These are phyloP conservation scores for Schwanniomyces yamadae DNA, from an alignment of 805 yeast species.

Conservation along the genomic window DNA sequence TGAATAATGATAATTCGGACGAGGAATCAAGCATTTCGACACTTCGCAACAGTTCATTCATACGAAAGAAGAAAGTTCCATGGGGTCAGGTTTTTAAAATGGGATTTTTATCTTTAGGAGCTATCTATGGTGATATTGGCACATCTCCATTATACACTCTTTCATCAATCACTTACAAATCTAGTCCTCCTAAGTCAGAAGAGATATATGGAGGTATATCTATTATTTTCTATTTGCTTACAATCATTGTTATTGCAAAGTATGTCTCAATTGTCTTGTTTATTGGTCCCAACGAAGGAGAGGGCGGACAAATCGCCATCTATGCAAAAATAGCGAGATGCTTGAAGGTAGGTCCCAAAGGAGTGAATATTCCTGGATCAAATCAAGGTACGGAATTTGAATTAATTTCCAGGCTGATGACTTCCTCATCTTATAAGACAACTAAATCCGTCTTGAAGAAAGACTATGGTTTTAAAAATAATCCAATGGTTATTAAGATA, in stretches of 20 bases:
- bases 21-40: background rate
- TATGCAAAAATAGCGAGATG: slow-evolving; percentile 55
- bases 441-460: slow-evolving; percentile 11
- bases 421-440: slow-evolving; percentile 26
- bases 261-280: slow-evolving; percentile 49
- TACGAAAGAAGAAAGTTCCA: background rate
- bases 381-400: slow-evolving; percentile 28
- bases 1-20: too few species aligned
- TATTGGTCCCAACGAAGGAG: slow-evolving; percentile 57
- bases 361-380: slow-evolving; percentile 44
- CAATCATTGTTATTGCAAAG: slow-evolving; percentile 52
- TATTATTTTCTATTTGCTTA: slow-evolving; percentile 54
- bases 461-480: slow-evolving; percentile 15
- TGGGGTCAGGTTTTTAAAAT: slow-evolving; percentile 25
- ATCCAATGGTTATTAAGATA: slow-evolving; percentile 24
- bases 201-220: slow-evolving; percentile 53
- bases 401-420: slow-evolving; percentile 36
- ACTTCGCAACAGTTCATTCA: too few species aligned
- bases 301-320: slow-evolving; percentile 66
- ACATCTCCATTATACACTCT: slow-evolving; percentile 58
- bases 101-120: slow-evolving; percentile 52
- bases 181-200: slow-evolving; percentile 30
- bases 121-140: slow-evolving; percentile 64
- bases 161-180: slow-evolving; percentile 30
- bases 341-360: slow-evolving; percentile 46